phyloP scores from a whole-genome alignment of 164 flowering plant genomes.

The Vitis labrusca region DNA sequence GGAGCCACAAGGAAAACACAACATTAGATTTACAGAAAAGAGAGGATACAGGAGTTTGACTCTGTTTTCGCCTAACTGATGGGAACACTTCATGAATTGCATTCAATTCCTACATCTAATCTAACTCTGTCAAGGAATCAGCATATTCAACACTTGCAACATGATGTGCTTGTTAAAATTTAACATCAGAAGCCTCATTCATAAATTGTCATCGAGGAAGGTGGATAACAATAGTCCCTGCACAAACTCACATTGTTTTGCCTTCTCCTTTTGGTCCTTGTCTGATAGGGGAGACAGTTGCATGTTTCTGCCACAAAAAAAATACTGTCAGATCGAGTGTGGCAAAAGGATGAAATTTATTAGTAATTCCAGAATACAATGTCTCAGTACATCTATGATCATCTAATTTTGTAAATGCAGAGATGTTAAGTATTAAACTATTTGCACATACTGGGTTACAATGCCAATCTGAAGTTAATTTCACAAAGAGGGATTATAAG shows the following conservation, averaged over 20 bases:
- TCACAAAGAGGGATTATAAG: neutral
- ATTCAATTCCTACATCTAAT: conserved; percentile 11
- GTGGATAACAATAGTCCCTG: conserved; percentile 68
- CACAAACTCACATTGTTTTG: conserved; percentile 57
- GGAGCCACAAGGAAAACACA: neutral
- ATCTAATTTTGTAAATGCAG: neutral
- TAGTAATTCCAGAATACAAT: too few relatives aligned
- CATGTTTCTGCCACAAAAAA: conserved; percentile 34
- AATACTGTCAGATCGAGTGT: neutral
- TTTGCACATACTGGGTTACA: neutral
- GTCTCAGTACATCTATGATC: neutral
- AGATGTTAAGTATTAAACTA: neutral
- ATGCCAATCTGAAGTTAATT: neutral
- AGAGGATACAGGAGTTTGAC: conserved; percentile 1
- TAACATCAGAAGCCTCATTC: neutral
- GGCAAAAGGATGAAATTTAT: neutral
- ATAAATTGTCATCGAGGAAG: conserved; percentile 19
- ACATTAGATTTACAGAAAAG: conserved; percentile 4
- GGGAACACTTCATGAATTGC: conserved; percentile 1
- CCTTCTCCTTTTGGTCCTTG: conserved; percentile 57
- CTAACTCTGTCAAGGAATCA: conserved; percentile 1
- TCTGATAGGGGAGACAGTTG: conserved; percentile 35
- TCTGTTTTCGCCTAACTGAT: conserved; percentile 7
- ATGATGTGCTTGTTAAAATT: neutral
- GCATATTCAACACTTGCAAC: neutral